Percentiles rank a stretch among this genome's conserved stretches.
Evolutionary conservation across 2,329 filamentous ascomycete species (phyloP).

Genomic region (Pseudogymnoascus sp.): DNA sequence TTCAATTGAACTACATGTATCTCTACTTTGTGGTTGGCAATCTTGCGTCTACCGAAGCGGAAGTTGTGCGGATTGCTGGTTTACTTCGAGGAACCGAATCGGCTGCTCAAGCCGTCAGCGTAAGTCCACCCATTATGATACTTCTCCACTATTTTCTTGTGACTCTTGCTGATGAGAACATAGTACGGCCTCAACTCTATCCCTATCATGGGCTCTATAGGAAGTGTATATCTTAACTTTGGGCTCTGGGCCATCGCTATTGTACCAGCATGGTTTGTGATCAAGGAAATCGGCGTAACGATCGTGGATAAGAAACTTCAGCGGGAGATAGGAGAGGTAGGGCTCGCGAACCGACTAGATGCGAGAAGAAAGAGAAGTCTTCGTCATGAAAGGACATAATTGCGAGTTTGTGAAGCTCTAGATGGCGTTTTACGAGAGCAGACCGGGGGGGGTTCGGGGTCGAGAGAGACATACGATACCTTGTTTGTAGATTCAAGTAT

Average conservation of each 20-base stretch:
- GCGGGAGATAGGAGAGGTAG: slow-evolving; percentile 13
- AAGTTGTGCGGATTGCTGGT: slow-evolving; percentile 60
- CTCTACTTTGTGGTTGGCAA: slow-evolving; percentile 64
- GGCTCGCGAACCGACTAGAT: not conserved
- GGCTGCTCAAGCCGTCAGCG: slow-evolving; percentile 61
- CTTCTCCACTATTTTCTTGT: not conserved
- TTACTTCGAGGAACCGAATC: slow-evolving; percentile 63
- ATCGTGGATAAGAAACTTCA: slow-evolving; percentile 21
- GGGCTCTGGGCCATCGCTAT: slow-evolving; percentile 56
- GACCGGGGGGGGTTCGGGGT: not conserved
- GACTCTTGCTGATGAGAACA: not conserved
- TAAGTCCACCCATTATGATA: slow-evolving; percentile 23
- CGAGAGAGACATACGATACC: not conserved
- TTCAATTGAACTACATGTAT: slow-evolving; percentile 62
- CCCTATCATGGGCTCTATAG: slow-evolving; percentile 53
- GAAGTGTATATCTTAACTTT: slow-evolving; percentile 63
- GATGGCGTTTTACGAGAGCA: not conserved
- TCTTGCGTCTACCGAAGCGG: slow-evolving; percentile 49
- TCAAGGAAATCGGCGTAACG: slow-evolving; percentile 30
- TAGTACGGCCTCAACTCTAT: slow-evolving; percentile 57
- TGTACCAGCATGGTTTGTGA: slow-evolving; percentile 56
- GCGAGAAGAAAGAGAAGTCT: not conserved
- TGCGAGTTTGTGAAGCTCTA: not conserved
- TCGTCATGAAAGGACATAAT: not conserved
- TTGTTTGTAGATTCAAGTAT: not conserved